Base-by-base conservation (phyloP, 768 basidiomycete species). In the Cystofilobasidium bisporidii region DNA sequence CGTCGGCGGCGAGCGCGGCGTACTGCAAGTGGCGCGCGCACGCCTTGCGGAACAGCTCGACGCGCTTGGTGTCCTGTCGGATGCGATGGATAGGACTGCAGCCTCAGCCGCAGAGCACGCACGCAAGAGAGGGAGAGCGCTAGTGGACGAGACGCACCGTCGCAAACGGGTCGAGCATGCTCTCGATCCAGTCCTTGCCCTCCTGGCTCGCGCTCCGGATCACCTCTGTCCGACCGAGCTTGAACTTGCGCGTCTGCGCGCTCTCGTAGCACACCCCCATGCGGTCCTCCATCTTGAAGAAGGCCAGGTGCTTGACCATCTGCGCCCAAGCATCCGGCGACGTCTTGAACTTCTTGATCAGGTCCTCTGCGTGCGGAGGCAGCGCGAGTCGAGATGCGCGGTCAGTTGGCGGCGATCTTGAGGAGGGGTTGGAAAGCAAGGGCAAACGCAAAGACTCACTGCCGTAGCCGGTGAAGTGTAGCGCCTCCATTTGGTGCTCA, bases 321-420 rank as follows among this genome's bases (percentile, higher is more conserved):
- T 99, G 96, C 22, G 83, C 89, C 86, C 91, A 92, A 32, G 93
- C 92, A 74, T 99, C 96, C 0, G 94, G 96, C 0, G 89, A 91
- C 57, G 84, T 81, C 73, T 86, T 86, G 82, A 83, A 83, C 63
- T 89, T 90, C 65, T 80, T 71, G 63, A 71, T 71, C 24, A 68
- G 45, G 41, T 62, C 48, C 61, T 68, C 45, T 48, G 30, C 15
- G 15, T n/a, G 5, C 1, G 18, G 56, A 28, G 30, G 26, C 10
- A 4, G 11, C 17, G 56, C 18, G 26, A 57, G 26, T 12, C n/a
- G 24, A 18, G 3, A 55, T 5, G 26, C 53, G 20, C 53, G 53
- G 53, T 3, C 20, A 32, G 10, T 24, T 12, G 53, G 53, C 11
- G 22, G 36, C n/a, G n/a, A n/a, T n/a, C n/a, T 57, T 57, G 57